A percentile compares a stretch with the other conserved stretches of the same genome.
These are phyloP conservation scores for Gracilaria caudata DNA, from an alignment of 23 red algal species.

Conservation along the genomic window DNA sequence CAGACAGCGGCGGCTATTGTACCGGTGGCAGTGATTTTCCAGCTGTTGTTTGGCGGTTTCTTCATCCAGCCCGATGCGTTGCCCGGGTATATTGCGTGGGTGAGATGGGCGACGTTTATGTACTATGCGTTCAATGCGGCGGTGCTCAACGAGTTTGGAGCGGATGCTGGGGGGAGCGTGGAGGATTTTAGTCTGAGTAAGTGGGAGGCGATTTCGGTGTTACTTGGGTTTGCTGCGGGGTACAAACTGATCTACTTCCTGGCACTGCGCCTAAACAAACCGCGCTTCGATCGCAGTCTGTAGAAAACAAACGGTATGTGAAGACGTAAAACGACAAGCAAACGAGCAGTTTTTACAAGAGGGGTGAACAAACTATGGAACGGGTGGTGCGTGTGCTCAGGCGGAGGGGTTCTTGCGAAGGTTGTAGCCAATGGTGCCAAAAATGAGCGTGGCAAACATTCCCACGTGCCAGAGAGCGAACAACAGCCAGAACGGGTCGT, in stretches of 20 bases:
- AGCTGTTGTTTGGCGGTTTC: constrained; percentile 92
- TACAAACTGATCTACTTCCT: constrained; percentile 41
- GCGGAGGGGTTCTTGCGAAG: neutral
- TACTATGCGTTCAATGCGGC: constrained; percentile 85
- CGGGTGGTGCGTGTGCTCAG: neutral
- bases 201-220: constrained; percentile 48
- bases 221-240: constrained; percentile 39
- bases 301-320: neutral
- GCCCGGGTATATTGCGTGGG: constrained; percentile 85
- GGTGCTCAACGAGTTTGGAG: constrained; percentile 71
- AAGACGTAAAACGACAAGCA: neutral
- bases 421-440: constrained; percentile 93
- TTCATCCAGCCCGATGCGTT: constrained; percentile 79
- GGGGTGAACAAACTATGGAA: neutral
- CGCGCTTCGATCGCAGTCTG: constrained; percentile 50
- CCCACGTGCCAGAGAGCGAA: constrained; percentile 90
- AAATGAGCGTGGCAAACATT: constrained; percentile 89
- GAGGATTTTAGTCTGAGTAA: constrained; percentile 31
- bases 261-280: constrained; percentile 24
- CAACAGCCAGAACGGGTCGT: constrained; percentile 96
- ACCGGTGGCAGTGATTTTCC: constrained; percentile 80
- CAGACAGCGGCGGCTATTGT: constrained; percentile 80
- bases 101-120: constrained; percentile 79
- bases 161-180: neutral
- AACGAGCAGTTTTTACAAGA: neutral